A percentile compares a stretch with the other conserved stretches of the same genome.
Evolutionary conservation across 2,329 filamentous ascomycete genomes (phyloP).

Genomic region (Kalmusia sp.): DNA sequence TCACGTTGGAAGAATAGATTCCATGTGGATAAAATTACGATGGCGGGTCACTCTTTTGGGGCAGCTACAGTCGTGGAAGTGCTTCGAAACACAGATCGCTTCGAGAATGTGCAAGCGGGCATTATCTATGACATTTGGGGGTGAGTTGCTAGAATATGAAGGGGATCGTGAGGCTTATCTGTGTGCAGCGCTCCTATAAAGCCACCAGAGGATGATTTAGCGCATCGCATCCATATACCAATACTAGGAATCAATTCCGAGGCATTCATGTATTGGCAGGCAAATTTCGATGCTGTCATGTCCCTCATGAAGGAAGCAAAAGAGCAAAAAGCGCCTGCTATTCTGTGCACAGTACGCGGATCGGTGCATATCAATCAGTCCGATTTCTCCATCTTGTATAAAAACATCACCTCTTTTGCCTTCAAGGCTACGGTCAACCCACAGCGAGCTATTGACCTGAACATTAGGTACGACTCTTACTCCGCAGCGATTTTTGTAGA

Average conservation of each 20-base stretch:
- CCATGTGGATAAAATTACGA: slow-evolving; percentile 63
- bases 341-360: slow-evolving; percentile 59
- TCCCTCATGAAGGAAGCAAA: slow-evolving; percentile 64
- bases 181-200: slow-evolving; percentile 53
- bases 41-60: slow-evolving; percentile 72
- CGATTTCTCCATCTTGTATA: slow-evolving; percentile 71
- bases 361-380: slow-evolving; percentile 71
- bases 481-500: background rate
- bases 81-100: slow-evolving; percentile 61
- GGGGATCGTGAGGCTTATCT: slow-evolving; percentile 11
- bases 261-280: slow-evolving; percentile 74
- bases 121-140: slow-evolving; percentile 73
- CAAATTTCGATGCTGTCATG: slow-evolving; percentile 66
- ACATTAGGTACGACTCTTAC: slow-evolving; percentile 53
- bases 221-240: slow-evolving; percentile 60
- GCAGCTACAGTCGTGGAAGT: slow-evolving; percentile 69
- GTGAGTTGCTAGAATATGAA: slow-evolving; percentile 11
- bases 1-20: slow-evolving; percentile 63
- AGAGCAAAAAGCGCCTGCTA: slow-evolving; percentile 54
- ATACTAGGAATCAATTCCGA: slow-evolving; percentile 71
- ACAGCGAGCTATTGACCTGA: slow-evolving; percentile 67
- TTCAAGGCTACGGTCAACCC: slow-evolving; percentile 71
- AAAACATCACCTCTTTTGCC: slow-evolving; percentile 62
- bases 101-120: slow-evolving; percentile 66
- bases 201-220: slow-evolving; percentile 50